Evolutionary conservation across 2,329 filamentous ascomycete species (phyloP), one percentile per base, ranked within the genome.

Genomic region (Pseudocercospora fijiensis): DNA sequence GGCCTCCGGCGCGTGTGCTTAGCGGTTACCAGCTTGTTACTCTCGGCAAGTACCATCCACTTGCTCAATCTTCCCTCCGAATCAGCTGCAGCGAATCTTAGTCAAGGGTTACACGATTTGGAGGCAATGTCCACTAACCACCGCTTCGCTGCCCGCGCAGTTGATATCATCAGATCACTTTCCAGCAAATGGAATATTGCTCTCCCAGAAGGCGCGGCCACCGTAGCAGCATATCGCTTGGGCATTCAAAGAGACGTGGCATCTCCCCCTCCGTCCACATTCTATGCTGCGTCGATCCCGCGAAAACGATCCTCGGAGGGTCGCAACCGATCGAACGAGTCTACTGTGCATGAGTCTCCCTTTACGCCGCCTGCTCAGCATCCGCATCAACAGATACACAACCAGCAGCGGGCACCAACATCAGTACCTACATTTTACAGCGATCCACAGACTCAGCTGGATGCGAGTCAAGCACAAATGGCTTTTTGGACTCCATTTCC

Each of bases 41-140:
- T 82, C 7, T 79, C 80, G 2, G 74, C 77, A 28, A 74, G 74
- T 62, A 78, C 79, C 20, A 78, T 82, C 30, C 80, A 82, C 60
- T 74, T 82, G 7, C 72, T 81, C 27, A 79, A 80, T 60, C 77
- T 80, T 1, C 77, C 77, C 22, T 76, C 75, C 13, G 68, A 74
- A 33, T 67, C 72, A 3, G 77, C 77, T 8, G 72, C 74, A 16
- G 63, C 71, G 6, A 75, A 81, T 58, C 74, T 82, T 1, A 73
- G 76, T 7, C 78, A 81, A 65, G 76, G 75, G 7, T 68, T 82
- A n/a, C 72, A 76, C 57, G 78, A 77, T 26, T 68, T 82, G 3
- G 75, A 80, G 37, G 76, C 77, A 16, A 71, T 81, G 57, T 78
- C 79, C 16, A 69, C 75, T 45, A 80, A 80, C 62, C 78, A 81